These are phyloP conservation scores for Plectosphaerella sp. DNA, from an alignment of 2,329 filamentous ascomycete genomes.

Conservation along the genomic window DNA sequence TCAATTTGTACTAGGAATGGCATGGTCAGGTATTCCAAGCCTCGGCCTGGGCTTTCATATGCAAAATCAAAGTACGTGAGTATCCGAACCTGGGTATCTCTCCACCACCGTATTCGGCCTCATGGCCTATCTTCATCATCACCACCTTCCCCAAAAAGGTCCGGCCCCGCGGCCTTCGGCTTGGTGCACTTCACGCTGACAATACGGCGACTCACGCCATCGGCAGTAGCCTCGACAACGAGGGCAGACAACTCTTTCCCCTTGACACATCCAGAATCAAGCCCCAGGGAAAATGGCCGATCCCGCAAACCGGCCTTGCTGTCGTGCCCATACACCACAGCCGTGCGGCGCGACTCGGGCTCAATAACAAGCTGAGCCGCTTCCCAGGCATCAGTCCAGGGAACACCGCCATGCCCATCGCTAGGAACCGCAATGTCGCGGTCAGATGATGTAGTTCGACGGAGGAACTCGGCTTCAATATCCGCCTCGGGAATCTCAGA, in stretches of 20 bases:
- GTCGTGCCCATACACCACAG: constrained; percentile 84
- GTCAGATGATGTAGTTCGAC: constrained; percentile 16
- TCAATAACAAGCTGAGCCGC: constrained; percentile 32
- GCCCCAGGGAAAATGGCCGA: constrained; percentile 69
- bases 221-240: constrained; percentile 55
- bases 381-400: constrained; percentile 66
- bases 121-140: neutral
- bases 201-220: constrained; percentile 28
- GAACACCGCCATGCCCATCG: constrained; percentile 47
- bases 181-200: constrained; percentile 36
- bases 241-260: constrained; percentile 74
- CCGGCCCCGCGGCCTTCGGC: constrained; percentile 9
- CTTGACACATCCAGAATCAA: constrained; percentile 79
- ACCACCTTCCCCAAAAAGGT: neutral
- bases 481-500: constrained; percentile 6
- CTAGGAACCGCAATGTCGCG: constrained; percentile 27
- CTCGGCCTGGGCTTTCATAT: too few species aligned
- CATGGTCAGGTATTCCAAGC: too few species aligned
- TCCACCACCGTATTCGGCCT: neutral
- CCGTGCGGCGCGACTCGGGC: constrained; percentile 44
- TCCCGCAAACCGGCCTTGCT: constrained; percentile 61
- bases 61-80: too few species aligned
- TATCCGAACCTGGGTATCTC: too few species aligned
- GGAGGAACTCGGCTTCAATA: constrained; percentile 11
- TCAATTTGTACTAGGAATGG: too few species aligned